These are phyloP conservation scores for Fraxinus albicans DNA, from an alignment of 305 asterid genomes.

Conservation along the genomic window DNA sequence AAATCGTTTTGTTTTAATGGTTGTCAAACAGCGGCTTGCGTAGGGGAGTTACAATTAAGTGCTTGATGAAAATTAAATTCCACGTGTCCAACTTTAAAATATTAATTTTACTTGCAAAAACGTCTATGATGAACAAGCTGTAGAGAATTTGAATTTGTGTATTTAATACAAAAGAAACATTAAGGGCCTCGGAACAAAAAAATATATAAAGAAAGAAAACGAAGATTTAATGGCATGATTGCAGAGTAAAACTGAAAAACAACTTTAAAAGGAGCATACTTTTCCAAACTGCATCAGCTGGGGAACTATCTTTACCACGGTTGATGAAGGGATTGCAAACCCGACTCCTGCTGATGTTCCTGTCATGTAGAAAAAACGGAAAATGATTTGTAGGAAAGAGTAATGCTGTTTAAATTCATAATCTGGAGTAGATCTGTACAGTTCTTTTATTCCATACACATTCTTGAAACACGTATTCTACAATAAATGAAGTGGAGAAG, in stretches of 20 bases:
- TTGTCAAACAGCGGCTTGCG: neutral
- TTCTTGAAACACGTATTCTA: neutral
- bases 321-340: constrained; percentile 92
- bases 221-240: neutral
- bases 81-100: neutral
- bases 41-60: neutral
- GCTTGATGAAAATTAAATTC: neutral
- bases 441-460: neutral
- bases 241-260: neutral
- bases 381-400: neutral
- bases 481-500: constrained; percentile 8
- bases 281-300: constrained; percentile 87
- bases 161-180: neutral
- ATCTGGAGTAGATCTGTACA: neutral
- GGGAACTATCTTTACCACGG: constrained; percentile 86
- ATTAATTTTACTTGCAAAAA: constrained; percentile 6
- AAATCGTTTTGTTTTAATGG: neutral
- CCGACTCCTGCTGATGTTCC: constrained; percentile 99
- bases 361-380: constrained; percentile 22
- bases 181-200: neutral
- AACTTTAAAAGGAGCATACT: constrained; percentile 36
- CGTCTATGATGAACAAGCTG: neutral
- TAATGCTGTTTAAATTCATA: neutral
- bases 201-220: neutral
- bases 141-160: neutral